Percentiles rank a stretch among this genome's conserved stretches.
Conservation (phyloP, 495 filamentous ascomycete species). For the Apiosordaria backusii region DNA sequence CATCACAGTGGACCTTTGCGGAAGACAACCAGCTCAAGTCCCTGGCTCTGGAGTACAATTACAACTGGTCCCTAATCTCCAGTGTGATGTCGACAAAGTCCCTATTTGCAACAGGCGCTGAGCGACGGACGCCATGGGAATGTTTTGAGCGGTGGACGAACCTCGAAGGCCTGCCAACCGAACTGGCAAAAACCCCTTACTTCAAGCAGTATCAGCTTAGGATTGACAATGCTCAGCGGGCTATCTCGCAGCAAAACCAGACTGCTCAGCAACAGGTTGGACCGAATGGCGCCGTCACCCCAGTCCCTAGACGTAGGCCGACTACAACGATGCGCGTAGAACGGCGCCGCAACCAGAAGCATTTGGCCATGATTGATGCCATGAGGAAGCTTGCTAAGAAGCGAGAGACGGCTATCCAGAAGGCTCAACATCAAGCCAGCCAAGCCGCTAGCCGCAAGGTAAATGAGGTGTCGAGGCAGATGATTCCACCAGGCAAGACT, state of each 20-base stretch:
- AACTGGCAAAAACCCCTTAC: constrained; percentile 91
- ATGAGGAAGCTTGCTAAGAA: constrained; percentile 96
- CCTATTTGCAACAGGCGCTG: constrained; percentile 72
- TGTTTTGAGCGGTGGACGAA: constrained; percentile 96
- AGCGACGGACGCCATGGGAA: constrained; percentile 94
- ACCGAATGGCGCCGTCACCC: constrained; percentile 54
- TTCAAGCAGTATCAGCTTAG: constrained; percentile 80
- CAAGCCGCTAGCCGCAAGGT: constrained; percentile 68
- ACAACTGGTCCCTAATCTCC: constrained; percentile 95
- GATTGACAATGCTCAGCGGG: constrained; percentile 73
- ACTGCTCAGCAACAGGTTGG: constrained; percentile 52
- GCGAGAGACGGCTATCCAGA: constrained; percentile 76
- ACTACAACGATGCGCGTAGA: constrained; percentile 78
- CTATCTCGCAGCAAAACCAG: constrained; percentile 57
- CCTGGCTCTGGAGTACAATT: constrained; percentile 85
- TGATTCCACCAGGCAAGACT: constrained; percentile 50
- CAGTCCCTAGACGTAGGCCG: constrained; percentile 56
- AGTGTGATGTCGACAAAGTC: constrained; percentile 71
- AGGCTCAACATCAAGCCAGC: constrained; percentile 74
- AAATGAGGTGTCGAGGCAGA: constrained; percentile 62
- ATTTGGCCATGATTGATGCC: constrained; percentile 83
- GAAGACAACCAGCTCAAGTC: constrained; percentile 87
- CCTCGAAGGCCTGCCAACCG: constrained; percentile 80
- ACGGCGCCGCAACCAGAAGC: constrained; percentile 74
- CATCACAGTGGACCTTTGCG: constrained; percentile 84